These are phyloP conservation scores for Raphanus sativus DNA, from an alignment of 345 rosid genomes.

Conservation along the genomic window DNA sequence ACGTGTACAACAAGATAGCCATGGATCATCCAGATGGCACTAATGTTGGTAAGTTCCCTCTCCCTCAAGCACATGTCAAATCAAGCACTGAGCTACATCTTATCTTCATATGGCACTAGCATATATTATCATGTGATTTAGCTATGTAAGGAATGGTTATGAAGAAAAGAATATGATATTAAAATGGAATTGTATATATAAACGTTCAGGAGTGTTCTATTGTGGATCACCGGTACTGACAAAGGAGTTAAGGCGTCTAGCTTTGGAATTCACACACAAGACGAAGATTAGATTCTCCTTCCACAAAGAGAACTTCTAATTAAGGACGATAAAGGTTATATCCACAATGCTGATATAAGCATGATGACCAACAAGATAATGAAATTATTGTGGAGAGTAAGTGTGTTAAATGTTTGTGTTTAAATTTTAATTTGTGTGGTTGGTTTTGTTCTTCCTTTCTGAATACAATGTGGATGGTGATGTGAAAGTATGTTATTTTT, in stretches of 20 bases:
- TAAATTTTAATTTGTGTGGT: not conserved
- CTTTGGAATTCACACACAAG: conserved; percentile 66
- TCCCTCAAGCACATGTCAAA: not conserved
- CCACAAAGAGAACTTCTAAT: conserved; percentile 69
- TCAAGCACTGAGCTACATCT: not conserved
- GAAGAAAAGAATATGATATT: not conserved
- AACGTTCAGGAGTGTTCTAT: conserved; percentile 69
- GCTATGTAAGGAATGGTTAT: not conserved
- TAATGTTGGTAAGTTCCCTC: conserved; percentile 56
- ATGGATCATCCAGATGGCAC: conserved; percentile 47
- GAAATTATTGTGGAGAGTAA: not conserved
- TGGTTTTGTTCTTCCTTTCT: not conserved
- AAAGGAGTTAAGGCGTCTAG: conserved; percentile 56
- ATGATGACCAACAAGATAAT: not conserved
- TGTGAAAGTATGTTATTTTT: not conserved
- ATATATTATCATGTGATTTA: too few relatives aligned
- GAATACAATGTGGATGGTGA: not conserved
- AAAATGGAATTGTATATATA: not conserved
- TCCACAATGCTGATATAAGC: conserved; percentile 4
- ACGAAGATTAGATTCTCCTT: conserved; percentile 66
- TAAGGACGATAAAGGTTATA: conserved; percentile 22
- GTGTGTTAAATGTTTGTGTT: not conserved
- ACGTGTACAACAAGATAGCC: conserved; percentile 59
- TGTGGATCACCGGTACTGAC: conserved; percentile 63
- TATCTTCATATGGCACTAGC: not conserved